These are phyloP conservation scores for Lasiodiplodia gonubiensis DNA, from an alignment of 2,329 filamentous ascomycete genomes.

Conservation along the genomic window DNA sequence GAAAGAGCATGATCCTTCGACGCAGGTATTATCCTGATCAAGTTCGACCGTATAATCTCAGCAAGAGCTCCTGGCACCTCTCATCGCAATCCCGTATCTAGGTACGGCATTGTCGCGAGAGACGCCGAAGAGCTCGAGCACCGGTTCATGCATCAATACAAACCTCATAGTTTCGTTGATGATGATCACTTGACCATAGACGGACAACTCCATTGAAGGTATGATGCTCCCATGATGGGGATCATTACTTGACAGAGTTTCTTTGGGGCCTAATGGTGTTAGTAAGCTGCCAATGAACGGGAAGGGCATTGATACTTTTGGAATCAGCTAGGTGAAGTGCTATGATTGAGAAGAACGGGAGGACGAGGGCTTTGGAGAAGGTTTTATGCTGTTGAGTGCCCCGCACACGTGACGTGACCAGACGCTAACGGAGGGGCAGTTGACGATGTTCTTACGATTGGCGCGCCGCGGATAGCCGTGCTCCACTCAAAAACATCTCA, in stretches of 20 bases:
- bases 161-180: conserved; percentile 25
- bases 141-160: conserved; percentile 47
- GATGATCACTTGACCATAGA: conserved; percentile 25
- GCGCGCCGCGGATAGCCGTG: not conserved
- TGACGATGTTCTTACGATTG: conserved; percentile 15
- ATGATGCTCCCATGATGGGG: conserved; percentile 25
- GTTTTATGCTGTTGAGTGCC: conserved; percentile 22
- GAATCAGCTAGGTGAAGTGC: not conserved
- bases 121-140: conserved; percentile 40
- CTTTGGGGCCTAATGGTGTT: not conserved
- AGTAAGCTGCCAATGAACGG: not conserved
- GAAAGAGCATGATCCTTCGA: conserved; percentile 87
- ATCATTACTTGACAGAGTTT: conserved; percentile 19
- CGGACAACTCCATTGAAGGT: conserved; percentile 26
- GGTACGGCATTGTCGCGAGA: conserved; percentile 19
- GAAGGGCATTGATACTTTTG: conserved; percentile 16
- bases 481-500: conserved; percentile 18
- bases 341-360: not conserved
- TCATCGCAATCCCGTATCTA: conserved; percentile 19
- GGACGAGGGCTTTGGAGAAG: not conserved
- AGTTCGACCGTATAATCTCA: conserved; percentile 96
- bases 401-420: conserved; percentile 29
- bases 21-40: conserved; percentile 99
- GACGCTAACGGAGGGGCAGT: conserved; percentile 21
- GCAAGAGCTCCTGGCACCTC: conserved; percentile 36